Conservation (phyloP, 768 basidiomycete genomes). For the Ramaria sp. region DNA sequence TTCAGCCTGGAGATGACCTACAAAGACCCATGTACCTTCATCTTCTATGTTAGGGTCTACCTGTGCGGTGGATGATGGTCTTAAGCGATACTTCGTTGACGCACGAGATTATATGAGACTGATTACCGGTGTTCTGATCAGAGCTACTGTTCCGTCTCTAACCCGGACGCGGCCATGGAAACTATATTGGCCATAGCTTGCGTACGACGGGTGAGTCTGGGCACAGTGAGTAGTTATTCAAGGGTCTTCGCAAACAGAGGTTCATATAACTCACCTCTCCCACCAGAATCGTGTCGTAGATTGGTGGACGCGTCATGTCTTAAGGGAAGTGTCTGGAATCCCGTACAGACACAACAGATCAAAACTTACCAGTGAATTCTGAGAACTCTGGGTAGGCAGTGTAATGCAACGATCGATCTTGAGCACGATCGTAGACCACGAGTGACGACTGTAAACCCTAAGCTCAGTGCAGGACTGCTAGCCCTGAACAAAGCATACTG, state of each 20-base stretch:
- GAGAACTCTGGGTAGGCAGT: not conserved
- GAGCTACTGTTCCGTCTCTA: not conserved
- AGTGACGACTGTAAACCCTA: not conserved
- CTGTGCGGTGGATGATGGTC: not conserved
- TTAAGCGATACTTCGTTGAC: not conserved
- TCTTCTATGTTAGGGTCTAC: not conserved
- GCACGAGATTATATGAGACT: not conserved
- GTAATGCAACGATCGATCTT: not conserved
- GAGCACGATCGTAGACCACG: not conserved
- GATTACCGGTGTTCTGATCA: slow-evolving; percentile 1
- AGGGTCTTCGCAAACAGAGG: not conserved
- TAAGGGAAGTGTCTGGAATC: not conserved
- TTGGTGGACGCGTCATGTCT: not conserved
- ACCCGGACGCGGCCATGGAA: not conserved
- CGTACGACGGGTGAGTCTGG: not conserved
- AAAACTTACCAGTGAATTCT: not conserved
- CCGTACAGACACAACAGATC: not conserved
- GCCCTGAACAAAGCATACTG: not conserved
- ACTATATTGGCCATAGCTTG: not conserved
- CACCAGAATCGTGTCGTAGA: not conserved
- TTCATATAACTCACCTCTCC: not conserved
- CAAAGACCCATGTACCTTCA: slow-evolving; percentile 3
- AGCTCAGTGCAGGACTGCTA: not conserved
- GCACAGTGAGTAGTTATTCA: not conserved
- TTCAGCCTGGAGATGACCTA: not conserved